Evolutionary conservation across 225 moss, liverwort and hornwort species (phyloP).

Genomic region (Lunularia cruciata): DNA sequence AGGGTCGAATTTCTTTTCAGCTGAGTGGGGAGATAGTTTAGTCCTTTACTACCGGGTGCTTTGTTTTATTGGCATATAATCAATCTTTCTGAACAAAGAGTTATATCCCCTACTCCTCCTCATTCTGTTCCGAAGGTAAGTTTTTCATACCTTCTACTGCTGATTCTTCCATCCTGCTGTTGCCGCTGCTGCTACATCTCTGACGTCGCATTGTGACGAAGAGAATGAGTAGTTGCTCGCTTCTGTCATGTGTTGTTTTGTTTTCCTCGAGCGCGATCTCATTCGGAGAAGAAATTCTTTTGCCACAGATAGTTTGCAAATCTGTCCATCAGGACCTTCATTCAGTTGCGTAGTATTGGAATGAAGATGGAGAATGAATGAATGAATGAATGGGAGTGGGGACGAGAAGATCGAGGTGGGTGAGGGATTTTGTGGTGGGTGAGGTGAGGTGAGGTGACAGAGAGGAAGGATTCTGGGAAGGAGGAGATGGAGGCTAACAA

Average conservation of each 20-base stretch:
- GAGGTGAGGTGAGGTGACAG: not conserved
- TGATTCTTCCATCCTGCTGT: too few relatives aligned
- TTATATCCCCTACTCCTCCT: constrained; percentile 38
- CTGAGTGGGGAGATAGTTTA: constrained; percentile 38
- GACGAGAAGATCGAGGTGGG: not conserved
- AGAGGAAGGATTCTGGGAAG: not conserved
- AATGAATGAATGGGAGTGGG: too few relatives aligned
- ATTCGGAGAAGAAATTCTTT: not conserved
- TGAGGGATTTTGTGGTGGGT: not conserved
- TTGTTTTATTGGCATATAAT: constrained; percentile 55
- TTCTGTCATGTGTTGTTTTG: constrained; percentile 1
- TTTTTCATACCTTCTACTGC: constrained; percentile 22
- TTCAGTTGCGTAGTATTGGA: too few relatives aligned
- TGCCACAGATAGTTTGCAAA: not conserved
- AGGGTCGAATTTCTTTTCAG: constrained; percentile 29
- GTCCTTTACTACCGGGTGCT: constrained; percentile 44
- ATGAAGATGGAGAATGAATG: too few relatives aligned
- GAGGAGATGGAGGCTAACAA: constrained; percentile 36
- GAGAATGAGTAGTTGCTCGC: too few relatives aligned
- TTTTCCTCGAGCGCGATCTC: constrained; percentile 23
- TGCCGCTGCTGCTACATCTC: too few relatives aligned
- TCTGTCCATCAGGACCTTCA: too few relatives aligned
- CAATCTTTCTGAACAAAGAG: constrained; percentile 29
- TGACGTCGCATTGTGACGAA: constrained; percentile 18
- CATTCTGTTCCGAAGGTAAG: constrained; percentile 43